Percentiles rank a stretch among this genome's conserved stretches.
These are phyloP conservation scores for Rhodotorula sp. DNA, from an alignment of 1,284 basidiomycete species.

Conservation along the genomic window DNA sequence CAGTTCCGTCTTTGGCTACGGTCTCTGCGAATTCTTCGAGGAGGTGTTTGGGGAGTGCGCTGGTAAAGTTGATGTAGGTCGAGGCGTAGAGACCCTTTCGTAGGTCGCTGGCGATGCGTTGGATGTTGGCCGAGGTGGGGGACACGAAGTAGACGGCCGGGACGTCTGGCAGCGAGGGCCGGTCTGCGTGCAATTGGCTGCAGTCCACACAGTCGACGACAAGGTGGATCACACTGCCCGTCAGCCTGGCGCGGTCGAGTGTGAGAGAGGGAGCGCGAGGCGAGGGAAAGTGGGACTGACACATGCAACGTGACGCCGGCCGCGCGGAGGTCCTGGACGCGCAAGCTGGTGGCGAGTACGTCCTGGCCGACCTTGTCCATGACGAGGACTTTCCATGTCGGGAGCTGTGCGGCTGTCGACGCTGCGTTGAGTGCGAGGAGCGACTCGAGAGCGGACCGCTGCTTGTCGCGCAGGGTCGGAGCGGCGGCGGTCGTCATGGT, in stretches of 20 bases:
- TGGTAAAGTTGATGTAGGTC: slow-evolving; percentile 93
- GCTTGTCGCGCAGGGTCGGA: slow-evolving; percentile 69
- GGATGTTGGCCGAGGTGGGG: slow-evolving; percentile 81
- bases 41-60: slow-evolving; percentile 77
- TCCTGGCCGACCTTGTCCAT: slow-evolving; percentile 95
- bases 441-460: slow-evolving; percentile 67
- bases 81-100: slow-evolving; percentile 85
- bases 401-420: slow-evolving; percentile 56
- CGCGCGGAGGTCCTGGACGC: slow-evolving; percentile 94
- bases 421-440: slow-evolving; percentile 61
- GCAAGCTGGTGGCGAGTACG: slow-evolving; percentile 86
- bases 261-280: neutral
- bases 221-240: neutral
- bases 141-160: slow-evolving; percentile 97
- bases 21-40: slow-evolving; percentile 90
- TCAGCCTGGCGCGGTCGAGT: neutral
- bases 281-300: slow-evolving; percentile 55
- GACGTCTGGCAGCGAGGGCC: slow-evolving; percentile 89
- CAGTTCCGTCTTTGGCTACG: slow-evolving; percentile 80
- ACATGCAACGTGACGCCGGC: slow-evolving; percentile 96
- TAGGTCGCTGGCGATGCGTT: slow-evolving; percentile 71
- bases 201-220: slow-evolving; percentile 4
- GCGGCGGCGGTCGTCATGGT: neutral
- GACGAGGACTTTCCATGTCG: slow-evolving; percentile 95
- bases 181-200: slow-evolving; percentile 84